These are phyloP conservation scores for Saccharomycopsis amapae DNA, from an alignment of 805 yeast genomes.

Conservation along the genomic window DNA sequence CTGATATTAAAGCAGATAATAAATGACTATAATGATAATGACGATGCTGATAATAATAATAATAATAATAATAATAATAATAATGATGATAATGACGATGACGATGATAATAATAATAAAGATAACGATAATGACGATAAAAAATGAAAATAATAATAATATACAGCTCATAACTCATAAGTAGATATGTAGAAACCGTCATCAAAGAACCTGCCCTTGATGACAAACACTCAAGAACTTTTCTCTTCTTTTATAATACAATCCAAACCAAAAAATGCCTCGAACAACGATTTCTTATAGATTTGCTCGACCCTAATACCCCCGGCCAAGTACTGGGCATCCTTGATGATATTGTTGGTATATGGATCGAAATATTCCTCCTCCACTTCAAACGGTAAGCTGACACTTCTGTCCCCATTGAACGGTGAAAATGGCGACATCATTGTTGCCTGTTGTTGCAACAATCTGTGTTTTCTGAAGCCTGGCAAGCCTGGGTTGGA, in stretches of 20 bases:
- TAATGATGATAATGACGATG: too few species aligned
- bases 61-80: too few species aligned
- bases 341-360: conserved; percentile 43
- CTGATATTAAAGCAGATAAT: too few species aligned
- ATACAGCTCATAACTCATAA: too few species aligned
- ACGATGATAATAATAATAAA: too few species aligned
- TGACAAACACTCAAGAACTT: neutral
- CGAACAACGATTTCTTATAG: conserved; percentile 70
- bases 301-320: conserved; percentile 73
- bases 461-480: conserved; percentile 26
- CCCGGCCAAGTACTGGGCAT: conserved; percentile 69
- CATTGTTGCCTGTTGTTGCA: conserved; percentile 26
- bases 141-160: too few species aligned
- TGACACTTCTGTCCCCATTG: conserved; percentile 72
- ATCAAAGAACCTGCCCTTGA: neutral
- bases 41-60: too few species aligned
- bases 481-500: conserved; percentile 26
- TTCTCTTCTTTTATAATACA: conserved; percentile 67
- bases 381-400: conserved; percentile 31
- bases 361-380: conserved; percentile 57
- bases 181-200: too few species aligned
- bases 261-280: conserved; percentile 85
- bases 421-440: conserved; percentile 84
- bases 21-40: too few species aligned
- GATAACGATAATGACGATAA: too few species aligned